phyloP scores from a whole-genome alignment of 2,329 filamentous ascomycete species.

The Colletotrichum eremochloae region DNA sequence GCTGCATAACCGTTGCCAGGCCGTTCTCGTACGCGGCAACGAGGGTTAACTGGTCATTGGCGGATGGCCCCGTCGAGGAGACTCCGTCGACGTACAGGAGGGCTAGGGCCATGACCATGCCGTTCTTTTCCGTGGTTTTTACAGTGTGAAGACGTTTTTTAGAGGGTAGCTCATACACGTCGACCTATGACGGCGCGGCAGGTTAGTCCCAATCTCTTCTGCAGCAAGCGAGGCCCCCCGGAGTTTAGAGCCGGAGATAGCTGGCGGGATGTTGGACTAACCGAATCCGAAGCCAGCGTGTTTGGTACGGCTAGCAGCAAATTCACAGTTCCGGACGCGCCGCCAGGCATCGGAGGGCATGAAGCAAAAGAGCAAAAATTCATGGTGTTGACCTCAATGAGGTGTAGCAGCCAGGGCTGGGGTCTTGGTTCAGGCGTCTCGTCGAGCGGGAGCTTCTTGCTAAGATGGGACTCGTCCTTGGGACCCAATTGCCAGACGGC shows the following conservation, averaged over 20 bases:
- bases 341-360: constrained; percentile 53
- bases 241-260: constrained; percentile 34
- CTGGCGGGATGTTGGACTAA: constrained; percentile 52
- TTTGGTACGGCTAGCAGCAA: constrained; percentile 85
- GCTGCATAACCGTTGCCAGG: constrained; percentile 74
- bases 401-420: constrained; percentile 87
- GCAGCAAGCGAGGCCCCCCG: neutral
- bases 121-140: constrained; percentile 65
- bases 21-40: constrained; percentile 90
- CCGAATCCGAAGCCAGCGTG: constrained; percentile 78
- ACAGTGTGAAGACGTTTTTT: constrained; percentile 76
- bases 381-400: constrained; percentile 88
- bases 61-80: constrained; percentile 2
- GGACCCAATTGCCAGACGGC: constrained; percentile 82
- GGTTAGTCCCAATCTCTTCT: constrained; percentile 33
- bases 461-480: constrained; percentile 73
- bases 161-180: constrained; percentile 86
- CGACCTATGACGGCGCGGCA: constrained; percentile 64
- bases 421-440: constrained; percentile 60
- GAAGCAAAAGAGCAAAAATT: constrained; percentile 92
- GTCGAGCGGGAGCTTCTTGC: constrained; percentile 79
- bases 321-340: constrained; percentile 5
- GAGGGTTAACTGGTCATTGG: constrained; percentile 64
- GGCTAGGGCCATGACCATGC: constrained; percentile 90
- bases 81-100: constrained; percentile 65